Conservation (phyloP, 2,329 filamentous ascomycete species). For the Emergomyces orientalis region DNA sequence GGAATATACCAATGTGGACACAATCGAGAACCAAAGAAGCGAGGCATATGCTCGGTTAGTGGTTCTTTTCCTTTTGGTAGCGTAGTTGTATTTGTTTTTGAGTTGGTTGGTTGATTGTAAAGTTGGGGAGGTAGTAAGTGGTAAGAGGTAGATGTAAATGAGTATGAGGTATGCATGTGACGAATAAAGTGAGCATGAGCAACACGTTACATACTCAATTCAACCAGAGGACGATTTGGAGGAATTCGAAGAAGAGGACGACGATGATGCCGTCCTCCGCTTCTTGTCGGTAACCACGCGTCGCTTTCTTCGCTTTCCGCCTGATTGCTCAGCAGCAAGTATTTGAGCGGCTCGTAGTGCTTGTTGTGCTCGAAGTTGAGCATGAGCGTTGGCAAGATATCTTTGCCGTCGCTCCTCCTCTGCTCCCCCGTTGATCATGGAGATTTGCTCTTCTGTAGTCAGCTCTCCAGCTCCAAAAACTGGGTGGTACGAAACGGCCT, state of each 20-base stretch:
- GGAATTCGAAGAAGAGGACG: constrained; percentile 9
- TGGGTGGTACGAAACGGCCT: constrained; percentile 7
- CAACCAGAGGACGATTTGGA: constrained; percentile 2
- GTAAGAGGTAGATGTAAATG: neutral
- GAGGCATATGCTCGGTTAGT: no score
- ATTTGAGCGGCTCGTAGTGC: constrained; percentile 29
- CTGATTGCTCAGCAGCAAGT: constrained; percentile 13
- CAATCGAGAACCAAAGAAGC: neutral
- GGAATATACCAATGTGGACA: neutral
- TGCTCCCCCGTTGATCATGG: constrained; percentile 27
- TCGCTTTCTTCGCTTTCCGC: constrained; percentile 17
- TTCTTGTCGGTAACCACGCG: constrained; percentile 14
- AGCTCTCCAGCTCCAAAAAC: constrained; percentile 20
- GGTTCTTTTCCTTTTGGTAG: no score
- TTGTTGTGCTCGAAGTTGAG: constrained; percentile 33
- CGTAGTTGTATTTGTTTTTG: no score
- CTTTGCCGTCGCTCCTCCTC: constrained; percentile 30
- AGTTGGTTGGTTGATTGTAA: no score
- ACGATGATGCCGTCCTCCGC: constrained; percentile 17
- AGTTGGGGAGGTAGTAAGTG: no score
- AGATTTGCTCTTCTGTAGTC: constrained; percentile 33
- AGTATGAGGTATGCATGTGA: neutral
- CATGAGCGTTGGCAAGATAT: constrained; percentile 34
- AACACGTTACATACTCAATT: neutral
- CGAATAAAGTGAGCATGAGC: no score